Conservation (phyloP, 495 filamentous ascomycete species). For the Staphylotrichum longicolle region DNA sequence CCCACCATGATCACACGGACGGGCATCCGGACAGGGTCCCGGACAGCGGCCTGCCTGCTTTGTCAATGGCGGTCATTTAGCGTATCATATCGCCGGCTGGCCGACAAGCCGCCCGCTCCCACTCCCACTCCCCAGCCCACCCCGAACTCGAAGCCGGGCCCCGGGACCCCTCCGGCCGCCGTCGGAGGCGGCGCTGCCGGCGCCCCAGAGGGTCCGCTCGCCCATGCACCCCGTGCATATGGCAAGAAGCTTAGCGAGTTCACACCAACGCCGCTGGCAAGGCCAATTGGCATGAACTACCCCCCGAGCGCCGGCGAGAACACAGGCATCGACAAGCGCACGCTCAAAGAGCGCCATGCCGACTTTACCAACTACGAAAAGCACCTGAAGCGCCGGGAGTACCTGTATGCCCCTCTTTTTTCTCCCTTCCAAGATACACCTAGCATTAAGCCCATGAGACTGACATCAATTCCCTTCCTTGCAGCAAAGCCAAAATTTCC, state of each 20-base stretch:
- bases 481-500: constrained; percentile 57
- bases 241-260: constrained; percentile 59
- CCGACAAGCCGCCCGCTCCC: constrained; percentile 29
- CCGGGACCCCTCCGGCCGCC: constrained; percentile 6
- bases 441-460: too few relatives aligned
- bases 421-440: background rate
- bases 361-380: constrained; percentile 84
- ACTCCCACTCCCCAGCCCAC: constrained; percentile 1
- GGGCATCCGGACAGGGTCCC: constrained; percentile 17
- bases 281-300: constrained; percentile 76
- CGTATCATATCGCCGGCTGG: constrained; percentile 42
- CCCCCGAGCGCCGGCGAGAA: constrained; percentile 77
- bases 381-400: constrained; percentile 67
- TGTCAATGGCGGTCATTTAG: constrained; percentile 52
- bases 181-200: constrained; percentile 7
- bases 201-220: constrained; percentile 35
- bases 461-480: background rate
- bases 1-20: constrained; percentile 30
- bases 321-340: constrained; percentile 67
- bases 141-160: constrained; percentile 6
- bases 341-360: constrained; percentile 64
- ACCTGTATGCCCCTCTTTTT: constrained; percentile 55
- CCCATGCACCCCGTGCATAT: constrained; percentile 51
- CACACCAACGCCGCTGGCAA: constrained; percentile 64
- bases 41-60: constrained; percentile 36